Percentiles rank a stretch among this genome's conserved stretches.
Evolutionary conservation across 768 basidiomycete genomes (phyloP).

Genomic region (Phaffia tasmanica): DNA sequence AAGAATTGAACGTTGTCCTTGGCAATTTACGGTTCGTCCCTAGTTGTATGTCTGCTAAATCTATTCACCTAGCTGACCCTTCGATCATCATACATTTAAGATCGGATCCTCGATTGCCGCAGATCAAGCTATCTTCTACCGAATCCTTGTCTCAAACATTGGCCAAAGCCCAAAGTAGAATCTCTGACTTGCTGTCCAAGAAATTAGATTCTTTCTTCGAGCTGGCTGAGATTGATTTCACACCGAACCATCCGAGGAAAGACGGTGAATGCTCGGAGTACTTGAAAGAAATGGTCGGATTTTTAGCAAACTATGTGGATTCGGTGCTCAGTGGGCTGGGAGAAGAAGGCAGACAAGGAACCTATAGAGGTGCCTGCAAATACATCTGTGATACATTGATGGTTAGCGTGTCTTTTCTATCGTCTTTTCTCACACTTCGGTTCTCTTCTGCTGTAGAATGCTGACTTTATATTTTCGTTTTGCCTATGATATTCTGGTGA

Average conservation of each 20-base stretch:
- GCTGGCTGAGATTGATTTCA: slow-evolving; percentile 90
- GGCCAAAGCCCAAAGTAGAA: slow-evolving; percentile 57
- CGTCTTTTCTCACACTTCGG: neutral
- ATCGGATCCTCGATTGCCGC: slow-evolving; percentile 19
- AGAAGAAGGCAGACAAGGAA: slow-evolving; percentile 74
- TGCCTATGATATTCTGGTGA: neutral
- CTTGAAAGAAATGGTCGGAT: slow-evolving; percentile 86
- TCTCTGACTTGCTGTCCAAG: slow-evolving; percentile 69
- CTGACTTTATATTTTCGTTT: slow-evolving; percentile 4
- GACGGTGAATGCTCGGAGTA: slow-evolving; percentile 82
- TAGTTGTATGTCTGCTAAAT: neutral
- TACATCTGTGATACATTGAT: slow-evolving; percentile 80
- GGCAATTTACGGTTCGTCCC: slow-evolving; percentile 55
- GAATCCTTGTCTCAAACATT: slow-evolving; percentile 60
- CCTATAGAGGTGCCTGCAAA: slow-evolving; percentile 74
- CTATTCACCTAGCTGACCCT: neutral
- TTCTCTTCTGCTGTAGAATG: neutral
- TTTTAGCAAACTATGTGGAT: slow-evolving; percentile 92
- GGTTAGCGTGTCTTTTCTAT: slow-evolving; percentile 45
- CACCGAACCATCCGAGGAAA: slow-evolving; percentile 40
- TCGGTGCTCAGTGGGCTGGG: slow-evolving; percentile 58
- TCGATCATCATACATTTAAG: slow-evolving; percentile 41
- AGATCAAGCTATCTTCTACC: slow-evolving; percentile 28
- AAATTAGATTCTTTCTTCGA: slow-evolving; percentile 96
- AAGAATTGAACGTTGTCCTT: slow-evolving; percentile 71